Percentiles rank a stretch among this genome's conserved stretches.
Evolutionary conservation across 2,329 filamentous ascomycete genomes (phyloP).

Genomic region (Penicillium sp.): DNA sequence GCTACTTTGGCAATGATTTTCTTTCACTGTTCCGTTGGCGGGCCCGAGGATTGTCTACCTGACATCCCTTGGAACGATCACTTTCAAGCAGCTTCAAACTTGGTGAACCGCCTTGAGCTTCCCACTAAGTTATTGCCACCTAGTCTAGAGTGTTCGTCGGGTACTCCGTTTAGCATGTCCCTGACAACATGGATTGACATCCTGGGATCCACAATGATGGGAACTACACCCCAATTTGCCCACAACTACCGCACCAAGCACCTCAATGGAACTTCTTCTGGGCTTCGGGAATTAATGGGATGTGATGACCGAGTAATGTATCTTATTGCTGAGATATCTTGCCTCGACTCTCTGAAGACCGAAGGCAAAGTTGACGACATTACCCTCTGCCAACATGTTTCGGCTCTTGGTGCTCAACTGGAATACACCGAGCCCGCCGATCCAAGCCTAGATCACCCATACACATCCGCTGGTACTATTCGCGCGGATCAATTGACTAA

Average conservation of each 20-base stretch:
- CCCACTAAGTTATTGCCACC: constrained; percentile 66
- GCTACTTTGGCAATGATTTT: constrained; percentile 94
- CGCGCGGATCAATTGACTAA: constrained; percentile 79
- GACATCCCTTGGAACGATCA: constrained; percentile 98
- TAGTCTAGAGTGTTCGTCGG: constrained; percentile 51
- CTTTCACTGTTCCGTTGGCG: constrained; percentile 90
- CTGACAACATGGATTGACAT: constrained; percentile 92
- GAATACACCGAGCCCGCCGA: constrained; percentile 72
- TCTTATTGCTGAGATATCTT: constrained; percentile 94
- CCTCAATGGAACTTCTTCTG: constrained; percentile 64
- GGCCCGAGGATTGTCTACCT: constrained; percentile 77
- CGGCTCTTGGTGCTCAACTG: constrained; percentile 83
- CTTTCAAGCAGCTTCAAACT: constrained; percentile 84
- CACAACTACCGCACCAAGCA: constrained; percentile 97
- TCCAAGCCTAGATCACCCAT: constrained; percentile 61
- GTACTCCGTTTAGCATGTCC: constrained; percentile 92
- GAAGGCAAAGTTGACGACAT: constrained; percentile 79
- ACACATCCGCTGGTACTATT: constrained; percentile 66
- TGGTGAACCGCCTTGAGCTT: constrained; percentile 83
- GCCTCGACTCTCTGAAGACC: constrained; percentile 83
- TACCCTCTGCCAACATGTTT: constrained; percentile 83
- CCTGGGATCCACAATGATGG: constrained; percentile 88
- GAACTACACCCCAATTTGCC: constrained; percentile 81
- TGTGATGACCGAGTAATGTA: constrained; percentile 98
- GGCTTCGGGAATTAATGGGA: constrained; percentile 91